Base-by-base conservation (phyloP, 2,329 filamentous ascomycete genomes). In the Fusarium sulawesiense region DNA sequence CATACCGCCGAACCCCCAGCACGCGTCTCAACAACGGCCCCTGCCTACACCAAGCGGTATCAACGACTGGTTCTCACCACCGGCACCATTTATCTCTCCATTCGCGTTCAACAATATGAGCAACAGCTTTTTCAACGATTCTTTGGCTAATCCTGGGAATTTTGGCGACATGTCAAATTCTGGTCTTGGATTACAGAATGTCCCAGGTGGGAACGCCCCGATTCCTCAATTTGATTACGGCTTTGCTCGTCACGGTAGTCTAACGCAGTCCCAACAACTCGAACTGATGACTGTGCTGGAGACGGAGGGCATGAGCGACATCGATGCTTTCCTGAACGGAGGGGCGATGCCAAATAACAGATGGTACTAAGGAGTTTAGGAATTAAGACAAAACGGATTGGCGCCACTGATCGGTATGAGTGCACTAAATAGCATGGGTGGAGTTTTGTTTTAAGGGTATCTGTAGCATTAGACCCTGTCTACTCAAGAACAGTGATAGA, bases 241-340 rank as follows among this genome's bases (percentile, higher is more conserved):
- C 5, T 78, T 81, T 27, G 86, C 87, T 76, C 87, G 85, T 63
- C 89, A 88, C 74, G 93, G 89, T 70, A 92, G 86, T 63, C 83
- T 97, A 32, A 94, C 90, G 63, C 91, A 94, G 68, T 88, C 93
- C 75, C 93, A 97, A 79, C 93, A 96, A 79, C 81, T 91, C 68
- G 92, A 97, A 81, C 83, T 97, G 40, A 93, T 97, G 91, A 89
- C 90, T 58, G 89, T 90, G 50, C 85, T 97, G 34, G 92, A 96
- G 78, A 92, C 83, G 72, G 87, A 91, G 70, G 89, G 89, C 1
- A 81, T 90, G 76, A 83, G 82, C 27, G 88, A 90, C 53, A 90
- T 91, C 72, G 85, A 90, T 68, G 83, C 84, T 16, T 88, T 89
- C 59, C 78, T 91, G 71, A 88, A 81, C 80, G 80, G 76, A 4